These are phyloP conservation scores for Vitis vinifera DNA, from an alignment of 164 flowering plant genomes.

Conservation along the genomic window ASM3070453v1 NC_081821.1:964501-965000, in stretches of 20 bases:
- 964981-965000: slow-evolving; percentile 12
- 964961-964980: slow-evolving; percentile 36
- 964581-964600: slow-evolving; percentile 33
- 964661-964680: slow-evolving; percentile 20
- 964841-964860: slow-evolving; percentile 35
- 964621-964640: slow-evolving; percentile 40
- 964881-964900: slow-evolving; percentile 33
- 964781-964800: slow-evolving; percentile 32
- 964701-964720: slow-evolving; percentile 15
- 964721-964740: slow-evolving; percentile 14
- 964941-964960: slow-evolving; percentile 43
- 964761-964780: slow-evolving; percentile 28
- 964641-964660: slow-evolving; percentile 12
- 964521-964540: slow-evolving; percentile 40
- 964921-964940: slow-evolving; percentile 18
- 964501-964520: slow-evolving; percentile 49
- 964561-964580: slow-evolving; percentile 31
- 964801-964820: slow-evolving; percentile 29
- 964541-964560: slow-evolving; percentile 32
- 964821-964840: slow-evolving; percentile 11
- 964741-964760: slow-evolving; percentile 54
- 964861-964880: slow-evolving; percentile 11
- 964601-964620: slow-evolving; percentile 16
- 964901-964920: neutral
- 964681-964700: neutral